phyloP scores from a whole-genome alignment of 345 rosid species.

The Citropsis articulata region DNA sequence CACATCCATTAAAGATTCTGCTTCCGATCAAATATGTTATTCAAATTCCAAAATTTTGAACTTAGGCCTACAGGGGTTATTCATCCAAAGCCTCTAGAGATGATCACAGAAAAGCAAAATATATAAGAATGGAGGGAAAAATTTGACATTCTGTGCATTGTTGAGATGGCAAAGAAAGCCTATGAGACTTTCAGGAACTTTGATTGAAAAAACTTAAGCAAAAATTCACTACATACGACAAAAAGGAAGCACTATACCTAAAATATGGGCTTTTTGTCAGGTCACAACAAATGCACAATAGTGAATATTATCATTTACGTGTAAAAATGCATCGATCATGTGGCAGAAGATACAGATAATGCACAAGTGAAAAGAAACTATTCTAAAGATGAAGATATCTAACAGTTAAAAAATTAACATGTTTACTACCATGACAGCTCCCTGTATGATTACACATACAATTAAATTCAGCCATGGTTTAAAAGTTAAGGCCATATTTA shows the following conservation, averaged over 20 bases:
- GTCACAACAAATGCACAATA: background rate
- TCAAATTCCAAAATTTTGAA: background rate
- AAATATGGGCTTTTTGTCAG: background rate
- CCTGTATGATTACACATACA: background rate
- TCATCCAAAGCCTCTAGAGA: background rate
- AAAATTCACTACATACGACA: background rate
- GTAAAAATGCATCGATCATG: background rate
- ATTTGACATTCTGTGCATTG: background rate
- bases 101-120: background rate
- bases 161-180: background rate
- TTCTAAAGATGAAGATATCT: background rate
- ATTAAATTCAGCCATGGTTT: background rate
- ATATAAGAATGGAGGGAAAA: background rate
- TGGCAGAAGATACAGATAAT: background rate
- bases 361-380: background rate
- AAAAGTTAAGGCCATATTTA: background rate
- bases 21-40: background rate
- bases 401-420: background rate
- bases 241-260: background rate
- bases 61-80: background rate
- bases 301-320: background rate
- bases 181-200: background rate
- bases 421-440: background rate
- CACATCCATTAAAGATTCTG: background rate
- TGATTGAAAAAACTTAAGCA: background rate